A percentile compares a stretch with the other conserved stretches of the same genome.
Evolutionary conservation across 140 eudicot species (phyloP).

Genomic region (Oenanthe javanica): DNA sequence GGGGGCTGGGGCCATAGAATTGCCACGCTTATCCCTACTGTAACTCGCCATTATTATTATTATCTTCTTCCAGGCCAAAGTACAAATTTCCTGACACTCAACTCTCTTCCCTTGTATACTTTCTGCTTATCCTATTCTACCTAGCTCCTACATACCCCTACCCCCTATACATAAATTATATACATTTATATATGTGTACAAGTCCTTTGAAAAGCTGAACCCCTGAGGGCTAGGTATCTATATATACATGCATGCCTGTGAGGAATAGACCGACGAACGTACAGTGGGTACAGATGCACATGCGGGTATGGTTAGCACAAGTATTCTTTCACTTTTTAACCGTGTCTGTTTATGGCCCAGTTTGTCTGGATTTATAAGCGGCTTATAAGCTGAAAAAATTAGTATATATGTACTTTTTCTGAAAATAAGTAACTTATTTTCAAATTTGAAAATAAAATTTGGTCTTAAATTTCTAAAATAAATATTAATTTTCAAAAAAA

Average conservation of each 20-base stretch:
- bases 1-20: neutral
- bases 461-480: too few relatives aligned
- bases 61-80: slow-evolving; percentile 1
- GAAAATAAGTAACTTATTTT: too few relatives aligned
- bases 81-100: slow-evolving; percentile 12
- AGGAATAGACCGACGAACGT: neutral
- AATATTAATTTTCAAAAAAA: too few relatives aligned
- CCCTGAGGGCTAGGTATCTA: neutral
- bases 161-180: neutral
- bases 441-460: too few relatives aligned
- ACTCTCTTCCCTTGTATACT: neutral
- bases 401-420: too few relatives aligned
- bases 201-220: neutral
- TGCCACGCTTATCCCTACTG: neutral
- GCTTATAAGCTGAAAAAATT: too few relatives aligned
- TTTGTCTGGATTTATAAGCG: too few relatives aligned
- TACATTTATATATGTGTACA: neutral
- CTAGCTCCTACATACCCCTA: neutral
- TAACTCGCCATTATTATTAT: neutral
- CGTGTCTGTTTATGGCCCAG: neutral
- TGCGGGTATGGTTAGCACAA: neutral
- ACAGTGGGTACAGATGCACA: neutral
- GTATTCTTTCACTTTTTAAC: neutral
- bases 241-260: neutral
- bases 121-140: slow-evolving; percentile 3